Base-by-base conservation (phyloP, 192 early-diverging fungal genomes). In the Podila minutissima region DNA sequence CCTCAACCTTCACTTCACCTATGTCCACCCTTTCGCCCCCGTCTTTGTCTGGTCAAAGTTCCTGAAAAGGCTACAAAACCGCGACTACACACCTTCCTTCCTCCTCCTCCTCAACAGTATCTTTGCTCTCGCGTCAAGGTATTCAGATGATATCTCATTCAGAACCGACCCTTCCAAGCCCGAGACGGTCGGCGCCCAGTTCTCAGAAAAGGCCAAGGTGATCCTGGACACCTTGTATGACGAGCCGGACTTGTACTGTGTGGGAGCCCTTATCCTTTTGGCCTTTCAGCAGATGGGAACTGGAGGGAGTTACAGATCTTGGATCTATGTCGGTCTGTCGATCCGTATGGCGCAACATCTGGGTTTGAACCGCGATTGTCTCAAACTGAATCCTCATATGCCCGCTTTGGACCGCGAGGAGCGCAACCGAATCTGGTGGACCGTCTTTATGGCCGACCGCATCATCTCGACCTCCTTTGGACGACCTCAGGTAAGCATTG, bases 381-480 rank as follows among this genome's bases (percentile, higher is more conserved):
- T 72, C 5, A 74, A 84, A 35, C 84, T 87, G 71, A 74, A 83
- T 46, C 69, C 85, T 17, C 72, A 82, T 15, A 67, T 82, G 58
- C 63, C 70, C 19, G 57, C 58, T 2, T 41, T 86, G 19, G 87
- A 90, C 63, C 82, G 77, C n/a, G 89, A 90, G 74, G 83, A 83
- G 13, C 87, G 92, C 28, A 89, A 88, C 61, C 86, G 92, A 31
- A 88, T 91, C 5, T 95, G 92, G 88, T 95, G 94, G 94, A 86
- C 89, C 19, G 93, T 92, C 67, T 94, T 92, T 38, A 88, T 93
- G 57, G 84, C 91, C 48, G 94, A 95, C 69, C 84, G 91, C 32
- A 83, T 91, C 66, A 82, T 86, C 29, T 89, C 89, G 55, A 89
- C 92, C 9, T 86, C 86, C 29, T 91, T 92, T 48, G 94, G 94